Base-by-base conservation (phyloP, 1,139 yeast genomes). In the Yamadazyma mexicana region DNA sequence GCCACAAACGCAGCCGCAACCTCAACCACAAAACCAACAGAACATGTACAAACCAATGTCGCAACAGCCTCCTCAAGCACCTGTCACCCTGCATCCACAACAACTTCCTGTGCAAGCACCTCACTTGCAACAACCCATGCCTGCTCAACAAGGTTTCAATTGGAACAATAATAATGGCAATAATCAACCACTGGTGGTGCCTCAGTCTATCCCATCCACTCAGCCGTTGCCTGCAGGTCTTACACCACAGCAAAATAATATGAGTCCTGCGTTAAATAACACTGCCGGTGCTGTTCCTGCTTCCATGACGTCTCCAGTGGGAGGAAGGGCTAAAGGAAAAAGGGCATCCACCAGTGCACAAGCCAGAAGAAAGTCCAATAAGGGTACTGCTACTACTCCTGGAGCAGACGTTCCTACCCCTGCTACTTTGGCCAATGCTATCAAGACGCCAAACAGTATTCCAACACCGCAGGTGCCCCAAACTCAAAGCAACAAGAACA, bases 391-490 rank as follows among this genome's bases (percentile, higher is more conserved):
- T 4, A 65, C 70, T 9, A 67, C 74, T 0, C 73, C 74, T 1
- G 42, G 47, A n/a, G 58, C 51, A 4, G 59, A 54, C 40, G 73
- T 39, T 10, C 56, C 72, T 3, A 69, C 77, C 0, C 77, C 77
- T 1, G 74, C 71, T 0, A 52, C 73, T 1, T 52, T 68, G 45
- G 66, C 69, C 3, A 64, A 59, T 44, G 58, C 73, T 15, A 65
- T 70, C 47, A 70, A 69, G 44, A 71, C 77, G 1, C 77, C 77
- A 0, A 69, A 67, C 46, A 68, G 73, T 48, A 66, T 69, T 9
- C 61, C 73, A 4, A 72, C 77, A 0, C 77, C 77, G 1, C 75
- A 68, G 44, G 55, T 70, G 4, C 58, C 59, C 3, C 59, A 56
- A 29, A 35, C 41, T 17, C 68, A 65, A 16, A 66, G 74, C 42